phyloP scores from a whole-genome alignment of 805 yeast genomes.

The Isabelozyma pseudorhagii region DNA sequence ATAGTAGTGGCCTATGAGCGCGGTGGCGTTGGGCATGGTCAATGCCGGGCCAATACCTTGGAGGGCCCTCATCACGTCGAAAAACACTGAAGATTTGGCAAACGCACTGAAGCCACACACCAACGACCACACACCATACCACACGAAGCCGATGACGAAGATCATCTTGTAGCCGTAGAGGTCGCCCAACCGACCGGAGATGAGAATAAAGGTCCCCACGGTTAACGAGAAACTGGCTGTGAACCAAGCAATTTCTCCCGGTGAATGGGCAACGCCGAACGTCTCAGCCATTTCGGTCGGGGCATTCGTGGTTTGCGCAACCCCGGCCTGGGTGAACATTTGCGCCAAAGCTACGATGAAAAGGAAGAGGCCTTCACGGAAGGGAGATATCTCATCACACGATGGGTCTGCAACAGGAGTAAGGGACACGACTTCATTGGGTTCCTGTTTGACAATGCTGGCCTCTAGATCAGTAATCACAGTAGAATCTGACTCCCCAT shows the following conservation, averaged over 20 bases:
- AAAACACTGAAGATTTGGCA: slow-evolving; percentile 18
- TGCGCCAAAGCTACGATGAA: slow-evolving; percentile 23
- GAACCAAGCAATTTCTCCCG: slow-evolving; percentile 35
- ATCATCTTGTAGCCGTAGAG: slow-evolving; percentile 30
- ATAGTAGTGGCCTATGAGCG: slow-evolving; percentile 28
- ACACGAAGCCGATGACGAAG: slow-evolving; percentile 20
- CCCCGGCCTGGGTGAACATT: slow-evolving; percentile 26
- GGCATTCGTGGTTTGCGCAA: slow-evolving; percentile 24
- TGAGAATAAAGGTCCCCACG: slow-evolving; percentile 34
- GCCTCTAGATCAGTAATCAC: too few species aligned
- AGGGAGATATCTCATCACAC: slow-evolving; percentile 18
- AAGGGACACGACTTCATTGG: neutral
- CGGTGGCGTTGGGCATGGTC: slow-evolving; percentile 32
- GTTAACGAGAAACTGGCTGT: slow-evolving; percentile 31
- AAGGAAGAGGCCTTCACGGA: slow-evolving; percentile 21
- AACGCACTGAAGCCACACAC: slow-evolving; percentile 25
- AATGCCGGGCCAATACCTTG: slow-evolving; percentile 36
- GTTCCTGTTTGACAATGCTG: neutral
- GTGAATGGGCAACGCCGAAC: slow-evolving; percentile 19
- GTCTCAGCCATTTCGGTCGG: slow-evolving; percentile 14
- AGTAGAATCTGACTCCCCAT: neutral
- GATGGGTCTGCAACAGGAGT: slow-evolving; percentile 10
- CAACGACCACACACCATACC: slow-evolving; percentile 20
- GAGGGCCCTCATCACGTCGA: slow-evolving; percentile 26
- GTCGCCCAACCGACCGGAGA: slow-evolving; percentile 33